Evolutionary conservation across 768 basidiomycete species (phyloP), one percentile per base, ranked within the genome.

Genomic region (Coprinopsis sp.): DNA sequence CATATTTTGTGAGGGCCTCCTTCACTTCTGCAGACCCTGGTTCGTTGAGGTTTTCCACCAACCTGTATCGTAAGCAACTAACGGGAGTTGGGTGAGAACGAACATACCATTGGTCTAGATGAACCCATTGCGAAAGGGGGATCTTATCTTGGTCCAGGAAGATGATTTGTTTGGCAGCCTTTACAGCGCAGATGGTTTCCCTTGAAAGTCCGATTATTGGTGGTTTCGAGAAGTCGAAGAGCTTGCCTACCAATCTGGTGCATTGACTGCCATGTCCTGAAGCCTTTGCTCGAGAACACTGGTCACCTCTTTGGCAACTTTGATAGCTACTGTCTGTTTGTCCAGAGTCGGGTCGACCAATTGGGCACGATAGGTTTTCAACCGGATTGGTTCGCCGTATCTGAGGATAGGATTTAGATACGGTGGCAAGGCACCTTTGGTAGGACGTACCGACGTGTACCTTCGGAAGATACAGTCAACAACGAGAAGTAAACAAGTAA

Each of bases 121-220:
- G 58, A 2, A 80, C 74, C 66, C 76, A 82, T 36, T 79, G 64
- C 28, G 70, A 61, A 18, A 81, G 60, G 10, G 66, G 58, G 2
- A 86, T 56, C 31, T 64, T 65, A 6, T 66, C 60, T 31, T 80
- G 76, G 31, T 69, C 63, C 5, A 64, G 67, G 74, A 77, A 84
- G 0, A 84, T 60, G 16, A 88, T 66, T 44, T 77, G 74, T 33
- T 76, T 60, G 2, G 82, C 78, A 64, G 78, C 78, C 45, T 71
- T 71, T 0, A 77, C 77, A 10, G 78, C 77, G 54, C 77, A 75
- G 2, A 82, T 58, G 0, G 80, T 77, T 45, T 85, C 81, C 82
- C 82, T 82, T 27, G 6, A 27, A 10, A 5, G 4, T 6, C 28
- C 11, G 6, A 27, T 4, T 13, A 25, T 7, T 27, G 18, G 36